Conservation (phyloP, 495 filamentous ascomycete genomes). For the Diplogelasinospora grovesii region DNA sequence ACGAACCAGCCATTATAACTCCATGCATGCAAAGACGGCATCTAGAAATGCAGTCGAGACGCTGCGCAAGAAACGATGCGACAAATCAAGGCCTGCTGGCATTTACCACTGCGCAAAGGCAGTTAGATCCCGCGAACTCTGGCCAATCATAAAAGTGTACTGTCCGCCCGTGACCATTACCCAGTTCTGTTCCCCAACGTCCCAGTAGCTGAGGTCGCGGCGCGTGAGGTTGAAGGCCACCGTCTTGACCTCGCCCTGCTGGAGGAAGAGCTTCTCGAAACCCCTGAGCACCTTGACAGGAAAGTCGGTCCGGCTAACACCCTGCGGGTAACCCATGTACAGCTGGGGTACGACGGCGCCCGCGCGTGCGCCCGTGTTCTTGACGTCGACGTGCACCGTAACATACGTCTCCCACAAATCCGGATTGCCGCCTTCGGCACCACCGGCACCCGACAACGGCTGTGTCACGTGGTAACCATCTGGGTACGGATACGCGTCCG, state of each 20-base stretch:
- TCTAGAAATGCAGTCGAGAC: too few species aligned
- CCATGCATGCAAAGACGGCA: too few species aligned
- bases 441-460: constrained; percentile 60
- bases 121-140: constrained; percentile 33
- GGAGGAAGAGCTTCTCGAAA: constrained; percentile 68
- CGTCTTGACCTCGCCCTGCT: constrained; percentile 46
- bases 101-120: too few species aligned
- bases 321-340: constrained; percentile 68
- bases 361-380: constrained; percentile 57
- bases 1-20: too few species aligned
- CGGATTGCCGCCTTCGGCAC: constrained; percentile 81
- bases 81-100: too few species aligned
- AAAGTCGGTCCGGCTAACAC: constrained; percentile 52
- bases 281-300: constrained; percentile 68
- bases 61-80: too few species aligned
- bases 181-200: constrained; percentile 74
- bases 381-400: constrained; percentile 54
- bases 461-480: constrained; percentile 56
- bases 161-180: constrained; percentile 50
- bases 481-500: constrained; percentile 62
- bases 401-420: constrained; percentile 67
- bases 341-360: constrained; percentile 79
- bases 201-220: constrained; percentile 78
- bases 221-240: constrained; percentile 70
- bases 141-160: constrained; percentile 40